Percentiles rank a stretch among this genome's conserved stretches.
Conservation (phyloP, 805 yeast genomes). For the Starmerella bacillaris region DNA sequence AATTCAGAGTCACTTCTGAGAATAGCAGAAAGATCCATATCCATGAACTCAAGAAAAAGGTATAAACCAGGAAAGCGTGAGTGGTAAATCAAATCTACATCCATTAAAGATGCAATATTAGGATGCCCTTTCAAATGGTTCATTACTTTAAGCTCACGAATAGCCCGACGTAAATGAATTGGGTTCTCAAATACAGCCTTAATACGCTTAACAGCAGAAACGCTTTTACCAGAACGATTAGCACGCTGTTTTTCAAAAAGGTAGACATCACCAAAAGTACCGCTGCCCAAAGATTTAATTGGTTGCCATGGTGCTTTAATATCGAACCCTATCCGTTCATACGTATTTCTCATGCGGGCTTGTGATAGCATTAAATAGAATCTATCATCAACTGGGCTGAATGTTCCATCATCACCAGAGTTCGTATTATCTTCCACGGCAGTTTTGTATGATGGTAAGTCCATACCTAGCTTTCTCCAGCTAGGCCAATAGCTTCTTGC, state of each 20-base stretch:
- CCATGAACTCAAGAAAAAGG: slow-evolving; percentile 73
- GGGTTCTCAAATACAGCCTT: slow-evolving; percentile 49
- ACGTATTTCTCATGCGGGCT: neutral
- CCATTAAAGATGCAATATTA: slow-evolving; percentile 57
- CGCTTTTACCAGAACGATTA: neutral
- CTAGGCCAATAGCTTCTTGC: no score
- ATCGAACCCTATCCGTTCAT: slow-evolving; percentile 8
- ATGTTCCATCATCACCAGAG: no score
- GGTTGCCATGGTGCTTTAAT: slow-evolving; percentile 11
- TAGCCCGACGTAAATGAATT: slow-evolving; percentile 55
- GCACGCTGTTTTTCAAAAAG: slow-evolving; percentile 6
- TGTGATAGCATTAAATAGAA: neutral
- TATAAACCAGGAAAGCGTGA: slow-evolving; percentile 72
- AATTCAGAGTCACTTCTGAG: slow-evolving; percentile 40
- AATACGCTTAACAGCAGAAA: slow-evolving; percentile 62
- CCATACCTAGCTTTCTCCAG: no score
- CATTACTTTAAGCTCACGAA: slow-evolving; percentile 69
- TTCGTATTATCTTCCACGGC: no score
- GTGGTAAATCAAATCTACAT: slow-evolving; percentile 48
- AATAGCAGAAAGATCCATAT: slow-evolving; percentile 65
- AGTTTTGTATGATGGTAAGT: no score
- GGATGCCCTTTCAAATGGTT: slow-evolving; percentile 69
- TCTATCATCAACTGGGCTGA: neutral
- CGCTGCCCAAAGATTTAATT: slow-evolving; percentile 12
- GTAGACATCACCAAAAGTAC: slow-evolving; percentile 19